Conservation (phyloP, 139 green algal species). For the Pleodorina starrii region DNA sequence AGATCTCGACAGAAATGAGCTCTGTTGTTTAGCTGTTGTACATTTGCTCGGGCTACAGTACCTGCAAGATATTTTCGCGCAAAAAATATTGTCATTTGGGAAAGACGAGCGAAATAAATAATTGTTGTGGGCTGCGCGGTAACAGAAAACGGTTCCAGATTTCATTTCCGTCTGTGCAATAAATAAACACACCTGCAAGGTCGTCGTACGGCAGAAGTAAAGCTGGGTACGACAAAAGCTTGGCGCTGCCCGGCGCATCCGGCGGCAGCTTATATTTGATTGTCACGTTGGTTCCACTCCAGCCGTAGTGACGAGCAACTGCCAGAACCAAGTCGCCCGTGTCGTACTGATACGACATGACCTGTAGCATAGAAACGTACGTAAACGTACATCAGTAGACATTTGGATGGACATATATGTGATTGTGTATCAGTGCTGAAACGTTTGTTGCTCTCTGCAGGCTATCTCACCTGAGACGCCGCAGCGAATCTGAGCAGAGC, state of each 20-base stretch:
- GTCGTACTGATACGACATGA: not conserved
- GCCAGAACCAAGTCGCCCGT: not conserved
- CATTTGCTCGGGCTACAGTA: no score
- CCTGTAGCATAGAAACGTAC: no score
- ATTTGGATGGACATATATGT: not conserved
- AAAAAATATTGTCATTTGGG: no score
- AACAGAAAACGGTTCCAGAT: no score
- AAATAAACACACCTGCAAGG: no score
- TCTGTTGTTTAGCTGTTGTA: no score
- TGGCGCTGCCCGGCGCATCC: not conserved
- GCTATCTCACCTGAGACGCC: not conserved
- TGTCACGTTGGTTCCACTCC: not conserved
- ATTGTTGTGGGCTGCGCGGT: no score
- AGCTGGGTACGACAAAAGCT: not conserved
- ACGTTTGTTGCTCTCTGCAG: not conserved
- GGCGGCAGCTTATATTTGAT: constrained; percentile 2
- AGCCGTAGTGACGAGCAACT: constrained; percentile 8
- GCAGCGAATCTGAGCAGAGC: not conserved
- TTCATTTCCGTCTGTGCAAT: no score
- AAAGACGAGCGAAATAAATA: no score
- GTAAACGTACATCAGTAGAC: not conserved
- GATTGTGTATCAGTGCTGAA: no score
- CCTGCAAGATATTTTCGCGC: no score
- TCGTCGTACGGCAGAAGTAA: constrained; percentile 2
- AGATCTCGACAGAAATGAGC: no score